These are phyloP conservation scores for Talaromyces sp. DNA, from an alignment of 2,329 filamentous ascomycete species.

Conservation along the genomic window DNA sequence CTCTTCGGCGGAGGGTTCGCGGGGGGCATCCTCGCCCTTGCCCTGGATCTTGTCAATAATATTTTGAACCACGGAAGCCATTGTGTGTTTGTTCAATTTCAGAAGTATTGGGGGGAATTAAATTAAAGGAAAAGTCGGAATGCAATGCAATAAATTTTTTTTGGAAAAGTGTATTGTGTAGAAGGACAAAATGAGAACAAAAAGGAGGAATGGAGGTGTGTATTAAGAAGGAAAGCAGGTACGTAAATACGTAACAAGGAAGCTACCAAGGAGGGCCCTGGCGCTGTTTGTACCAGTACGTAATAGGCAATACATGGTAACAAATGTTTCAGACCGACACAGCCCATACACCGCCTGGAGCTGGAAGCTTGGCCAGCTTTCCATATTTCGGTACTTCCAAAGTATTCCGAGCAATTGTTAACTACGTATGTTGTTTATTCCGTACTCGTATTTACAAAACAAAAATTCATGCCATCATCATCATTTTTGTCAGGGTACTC, in stretches of 20 bases:
- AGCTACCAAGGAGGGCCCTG: background rate
- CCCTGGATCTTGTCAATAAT: slow-evolving; percentile 48
- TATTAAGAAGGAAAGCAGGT: background rate
- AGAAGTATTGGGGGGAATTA: background rate
- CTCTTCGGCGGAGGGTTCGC: slow-evolving; percentile 60
- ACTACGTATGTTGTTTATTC: background rate
- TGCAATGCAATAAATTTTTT: background rate
- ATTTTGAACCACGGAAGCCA: slow-evolving; percentile 46
- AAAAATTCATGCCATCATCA: background rate
- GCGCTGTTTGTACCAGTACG: slow-evolving; percentile 1
- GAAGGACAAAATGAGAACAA: slow-evolving; percentile 5
- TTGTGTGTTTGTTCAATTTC: slow-evolving; percentile 19
- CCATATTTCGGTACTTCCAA: background rate
- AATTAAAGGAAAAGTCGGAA: background rate
- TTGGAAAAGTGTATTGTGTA: background rate
- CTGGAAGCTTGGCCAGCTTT: background rate
- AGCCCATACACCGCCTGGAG: background rate
- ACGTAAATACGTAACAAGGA: slow-evolving; percentile 5
- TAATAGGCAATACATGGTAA: background rate
- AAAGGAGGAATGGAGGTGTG: background rate
- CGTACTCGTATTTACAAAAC: background rate
- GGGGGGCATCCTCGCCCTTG: slow-evolving; percentile 34
- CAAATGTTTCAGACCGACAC: slow-evolving; percentile 6
- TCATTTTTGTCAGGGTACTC: background rate
- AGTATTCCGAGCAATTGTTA: background rate